Percentiles rank a stretch among this genome's conserved stretches.
These are phyloP conservation scores for Apiotrichum brassicae DNA, from an alignment of 1,284 basidiomycete species.

Conservation along the genomic window DNA sequence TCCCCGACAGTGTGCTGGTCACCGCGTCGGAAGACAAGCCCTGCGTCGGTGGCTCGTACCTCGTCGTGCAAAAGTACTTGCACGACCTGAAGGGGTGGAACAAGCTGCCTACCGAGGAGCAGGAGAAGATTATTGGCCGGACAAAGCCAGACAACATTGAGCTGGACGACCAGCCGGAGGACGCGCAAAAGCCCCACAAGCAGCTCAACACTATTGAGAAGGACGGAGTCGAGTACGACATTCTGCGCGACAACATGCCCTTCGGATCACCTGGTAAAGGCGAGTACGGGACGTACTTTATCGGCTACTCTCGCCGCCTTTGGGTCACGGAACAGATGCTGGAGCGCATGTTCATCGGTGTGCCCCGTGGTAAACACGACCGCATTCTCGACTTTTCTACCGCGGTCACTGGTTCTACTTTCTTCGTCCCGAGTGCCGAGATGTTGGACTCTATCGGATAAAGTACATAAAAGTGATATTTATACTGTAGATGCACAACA, in stretches of 20 bases:
- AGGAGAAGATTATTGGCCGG: slow-evolving; percentile 14
- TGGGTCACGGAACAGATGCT: slow-evolving; percentile 21
- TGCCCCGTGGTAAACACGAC: slow-evolving; percentile 14
- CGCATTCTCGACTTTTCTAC: slow-evolving; percentile 14
- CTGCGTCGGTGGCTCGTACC: slow-evolving; percentile 10
- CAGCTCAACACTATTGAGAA: slow-evolving; percentile 12
- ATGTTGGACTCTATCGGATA: not conserved
- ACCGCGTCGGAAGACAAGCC: not conserved
- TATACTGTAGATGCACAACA: too few species aligned
- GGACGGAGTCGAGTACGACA: slow-evolving; percentile 12
- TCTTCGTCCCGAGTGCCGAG: slow-evolving; percentile 10
- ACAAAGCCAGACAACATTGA: slow-evolving; percentile 18
- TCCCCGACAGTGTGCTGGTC: slow-evolving; percentile 1
- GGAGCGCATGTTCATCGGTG: slow-evolving; percentile 17
- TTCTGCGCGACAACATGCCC: slow-evolving; percentile 22
- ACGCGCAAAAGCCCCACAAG: slow-evolving; percentile 17
- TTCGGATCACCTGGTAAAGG: slow-evolving; percentile 12
- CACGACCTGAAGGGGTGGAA: slow-evolving; percentile 15
- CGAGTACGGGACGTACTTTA: slow-evolving; percentile 18
- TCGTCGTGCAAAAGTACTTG: slow-evolving; percentile 17
- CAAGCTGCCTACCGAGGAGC: slow-evolving; percentile 8
- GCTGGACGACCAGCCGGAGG: slow-evolving; percentile 6
- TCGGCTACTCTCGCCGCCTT: slow-evolving; percentile 13
- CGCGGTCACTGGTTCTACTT: slow-evolving; percentile 11
- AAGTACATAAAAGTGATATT: too few species aligned